Conservation (phyloP, 2,329 filamentous ascomycete genomes). For the Lachnellula cervina region DNA sequence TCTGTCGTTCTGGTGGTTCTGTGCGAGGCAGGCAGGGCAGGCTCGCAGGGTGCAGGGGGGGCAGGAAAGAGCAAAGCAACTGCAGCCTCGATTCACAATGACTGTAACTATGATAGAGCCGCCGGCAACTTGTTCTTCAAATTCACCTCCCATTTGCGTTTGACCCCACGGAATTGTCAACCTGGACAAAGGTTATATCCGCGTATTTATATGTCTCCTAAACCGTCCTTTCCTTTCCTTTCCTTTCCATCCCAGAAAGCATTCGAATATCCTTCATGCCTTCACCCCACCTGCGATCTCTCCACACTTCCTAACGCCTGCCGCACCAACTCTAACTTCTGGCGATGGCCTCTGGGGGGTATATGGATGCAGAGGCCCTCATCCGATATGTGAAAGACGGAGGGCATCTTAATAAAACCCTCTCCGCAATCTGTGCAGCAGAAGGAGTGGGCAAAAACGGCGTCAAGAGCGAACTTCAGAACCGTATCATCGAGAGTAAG, state of each 20-base stretch:
- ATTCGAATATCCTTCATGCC: conserved; percentile 8
- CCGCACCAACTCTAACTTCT: neutral
- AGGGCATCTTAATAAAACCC: conserved; percentile 27
- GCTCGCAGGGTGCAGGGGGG: no score
- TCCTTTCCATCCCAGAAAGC: neutral
- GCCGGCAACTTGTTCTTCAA: neutral
- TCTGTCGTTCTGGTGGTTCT: no score
- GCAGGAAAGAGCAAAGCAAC: no score
- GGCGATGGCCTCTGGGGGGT: conserved; percentile 33
- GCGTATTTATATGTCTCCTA: neutral
- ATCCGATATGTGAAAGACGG: conserved; percentile 23
- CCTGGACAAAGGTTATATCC: neutral
- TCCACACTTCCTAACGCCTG: conserved; percentile 1
- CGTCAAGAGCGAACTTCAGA: conserved; percentile 78
- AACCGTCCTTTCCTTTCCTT: neutral
- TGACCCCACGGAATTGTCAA: neutral
- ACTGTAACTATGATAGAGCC: neutral
- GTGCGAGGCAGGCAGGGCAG: no score
- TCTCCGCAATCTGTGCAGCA: conserved; percentile 54
- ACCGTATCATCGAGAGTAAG: conserved; percentile 73
- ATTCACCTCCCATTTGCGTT: neutral
- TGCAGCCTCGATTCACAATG: neutral
- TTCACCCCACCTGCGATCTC: conserved; percentile 1
- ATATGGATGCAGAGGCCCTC: conserved; percentile 28
- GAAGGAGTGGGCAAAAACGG: conserved; percentile 75